Conservation (phyloP, 1,284 basidiomycete genomes). For the Rhodotorula sp. region DNA sequence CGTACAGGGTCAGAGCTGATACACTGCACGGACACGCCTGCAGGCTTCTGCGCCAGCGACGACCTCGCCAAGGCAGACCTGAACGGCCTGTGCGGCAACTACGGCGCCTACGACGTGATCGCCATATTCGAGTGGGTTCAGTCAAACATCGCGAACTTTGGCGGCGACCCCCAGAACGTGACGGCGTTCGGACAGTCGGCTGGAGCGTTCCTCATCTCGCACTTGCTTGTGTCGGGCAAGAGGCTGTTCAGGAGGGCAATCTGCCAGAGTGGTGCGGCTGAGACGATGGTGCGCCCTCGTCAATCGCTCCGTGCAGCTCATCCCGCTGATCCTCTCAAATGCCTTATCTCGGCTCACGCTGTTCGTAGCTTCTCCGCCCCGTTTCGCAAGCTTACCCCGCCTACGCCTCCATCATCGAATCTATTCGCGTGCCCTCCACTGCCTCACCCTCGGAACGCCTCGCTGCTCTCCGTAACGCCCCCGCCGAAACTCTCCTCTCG, state of each 20-base stretch:
- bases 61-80: slow-evolving; percentile 17
- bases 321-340: too few relatives aligned
- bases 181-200: slow-evolving; percentile 36
- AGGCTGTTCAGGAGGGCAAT: slow-evolving; percentile 32
- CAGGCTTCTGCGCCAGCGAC: slow-evolving; percentile 23
- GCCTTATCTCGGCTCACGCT: too few relatives aligned
- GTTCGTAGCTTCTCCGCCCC: slow-evolving; percentile 26
- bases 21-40: too few relatives aligned
- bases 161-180: slow-evolving; percentile 26
- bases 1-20: too few relatives aligned
- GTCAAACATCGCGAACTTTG: slow-evolving; percentile 30
- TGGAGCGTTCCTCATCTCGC: slow-evolving; percentile 33
- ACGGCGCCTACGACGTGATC: slow-evolving; percentile 35
- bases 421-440: slow-evolving; percentile 4
- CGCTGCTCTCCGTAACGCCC: slow-evolving; percentile 17
- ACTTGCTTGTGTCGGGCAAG: slow-evolving; percentile 30
- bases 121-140: slow-evolving; percentile 38
- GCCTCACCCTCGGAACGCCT: slow-evolving; percentile 6
- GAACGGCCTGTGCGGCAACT: slow-evolving; percentile 31
- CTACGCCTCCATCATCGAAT: slow-evolving; percentile 16
- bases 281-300: slow-evolving; percentile 22
- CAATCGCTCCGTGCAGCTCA: neutral
- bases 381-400: slow-evolving; percentile 25
- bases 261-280: slow-evolving; percentile 30
- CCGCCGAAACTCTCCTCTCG: slow-evolving; percentile 9